A percentile compares a stretch with the other conserved stretches of the same genome.
Conservation (phyloP, 805 yeast genomes). For the Yarrowia divulgata region DNA sequence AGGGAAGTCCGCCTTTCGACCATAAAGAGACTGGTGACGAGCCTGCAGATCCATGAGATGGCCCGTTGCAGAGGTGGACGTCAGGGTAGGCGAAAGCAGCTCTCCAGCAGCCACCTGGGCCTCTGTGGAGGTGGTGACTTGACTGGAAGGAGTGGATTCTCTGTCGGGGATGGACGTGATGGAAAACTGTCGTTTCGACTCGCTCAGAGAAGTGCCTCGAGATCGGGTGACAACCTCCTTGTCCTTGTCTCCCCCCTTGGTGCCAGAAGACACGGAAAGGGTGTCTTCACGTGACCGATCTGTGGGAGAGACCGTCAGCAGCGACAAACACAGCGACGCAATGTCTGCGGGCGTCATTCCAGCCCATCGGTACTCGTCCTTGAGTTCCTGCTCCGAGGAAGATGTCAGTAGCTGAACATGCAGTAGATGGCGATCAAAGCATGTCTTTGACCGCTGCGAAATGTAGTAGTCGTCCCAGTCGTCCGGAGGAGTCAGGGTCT, state of each 20-base stretch:
- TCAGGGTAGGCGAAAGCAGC: slow-evolving; percentile 32
- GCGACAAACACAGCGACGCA: slow-evolving; percentile 49
- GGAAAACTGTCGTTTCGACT: slow-evolving; percentile 19
- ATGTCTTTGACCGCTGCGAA: slow-evolving; percentile 46
- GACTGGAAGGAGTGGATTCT: slow-evolving; percentile 18
- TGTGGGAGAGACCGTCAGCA: slow-evolving; percentile 18
- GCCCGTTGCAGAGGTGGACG: slow-evolving; percentile 19
- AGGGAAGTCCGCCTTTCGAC: slow-evolving; percentile 23
- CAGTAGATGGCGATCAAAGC: slow-evolving; percentile 52
- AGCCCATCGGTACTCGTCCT: slow-evolving; percentile 48
- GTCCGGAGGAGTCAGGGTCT: slow-evolving; percentile 45
- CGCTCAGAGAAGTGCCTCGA: slow-evolving; percentile 32
- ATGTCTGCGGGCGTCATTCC: slow-evolving; percentile 52
- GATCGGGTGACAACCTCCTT: slow-evolving; percentile 27
- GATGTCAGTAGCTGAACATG: slow-evolving; percentile 59
- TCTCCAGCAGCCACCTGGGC: slow-evolving; percentile 35
- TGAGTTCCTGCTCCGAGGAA: slow-evolving; percentile 51
- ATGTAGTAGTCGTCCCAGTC: slow-evolving; percentile 52
- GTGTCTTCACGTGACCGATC: slow-evolving; percentile 17
- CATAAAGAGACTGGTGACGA: slow-evolving; percentile 31
- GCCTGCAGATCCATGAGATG: slow-evolving; percentile 32
- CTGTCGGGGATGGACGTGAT: slow-evolving; percentile 32
- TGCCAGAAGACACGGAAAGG: neutral
- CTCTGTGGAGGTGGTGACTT: slow-evolving; percentile 15
- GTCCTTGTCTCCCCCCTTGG: neutral